A percentile compares a stretch with the other conserved stretches of the same genome.
Evolutionary conservation across 2,329 filamentous ascomycete species (phyloP).

Genomic region (Knufia fluminis): DNA sequence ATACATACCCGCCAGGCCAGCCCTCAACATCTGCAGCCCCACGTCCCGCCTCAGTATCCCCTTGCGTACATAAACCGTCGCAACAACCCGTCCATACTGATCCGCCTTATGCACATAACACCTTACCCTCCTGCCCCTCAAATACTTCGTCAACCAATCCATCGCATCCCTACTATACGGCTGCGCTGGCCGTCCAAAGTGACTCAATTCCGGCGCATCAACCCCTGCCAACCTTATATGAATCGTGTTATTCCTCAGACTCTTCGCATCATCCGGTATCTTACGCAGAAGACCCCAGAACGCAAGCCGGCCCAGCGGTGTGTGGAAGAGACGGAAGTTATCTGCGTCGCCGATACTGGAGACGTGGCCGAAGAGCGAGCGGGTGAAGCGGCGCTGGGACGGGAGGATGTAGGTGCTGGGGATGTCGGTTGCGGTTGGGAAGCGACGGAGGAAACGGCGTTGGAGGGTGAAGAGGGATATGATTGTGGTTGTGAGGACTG

Average conservation of each 20-base stretch:
- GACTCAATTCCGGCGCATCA: slow-evolving; percentile 84
- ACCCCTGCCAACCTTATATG: slow-evolving; percentile 82
- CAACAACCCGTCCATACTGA: slow-evolving; percentile 86
- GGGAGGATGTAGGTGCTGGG: slow-evolving; percentile 56
- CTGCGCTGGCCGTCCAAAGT: slow-evolving; percentile 84
- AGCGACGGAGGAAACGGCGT: slow-evolving; percentile 62
- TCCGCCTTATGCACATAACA: slow-evolving; percentile 76
- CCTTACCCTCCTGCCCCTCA: slow-evolving; percentile 65
- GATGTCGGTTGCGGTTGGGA: slow-evolving; percentile 68
- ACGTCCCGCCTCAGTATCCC: slow-evolving; percentile 66
- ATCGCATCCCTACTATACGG: slow-evolving; percentile 74
- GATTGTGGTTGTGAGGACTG: slow-evolving; percentile 22
- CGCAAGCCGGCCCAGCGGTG: slow-evolving; percentile 73
- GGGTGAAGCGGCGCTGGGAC: slow-evolving; percentile 39
- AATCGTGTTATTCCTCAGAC: slow-evolving; percentile 70
- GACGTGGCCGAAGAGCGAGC: slow-evolving; percentile 73
- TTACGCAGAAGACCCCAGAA: slow-evolving; percentile 88
- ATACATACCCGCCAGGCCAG: slow-evolving; percentile 80
- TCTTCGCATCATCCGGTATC: slow-evolving; percentile 59
- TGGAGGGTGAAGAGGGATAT: slow-evolving; percentile 22
- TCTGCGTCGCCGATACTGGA: slow-evolving; percentile 95
- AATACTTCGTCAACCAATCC: slow-evolving; percentile 65
- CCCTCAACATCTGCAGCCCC: slow-evolving; percentile 78
- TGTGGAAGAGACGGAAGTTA: slow-evolving; percentile 90
- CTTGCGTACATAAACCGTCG: slow-evolving; percentile 61